These are phyloP conservation scores for Vigna unguiculata DNA, from an alignment of 306 rosid genomes.

Conservation along the genomic window DNA sequence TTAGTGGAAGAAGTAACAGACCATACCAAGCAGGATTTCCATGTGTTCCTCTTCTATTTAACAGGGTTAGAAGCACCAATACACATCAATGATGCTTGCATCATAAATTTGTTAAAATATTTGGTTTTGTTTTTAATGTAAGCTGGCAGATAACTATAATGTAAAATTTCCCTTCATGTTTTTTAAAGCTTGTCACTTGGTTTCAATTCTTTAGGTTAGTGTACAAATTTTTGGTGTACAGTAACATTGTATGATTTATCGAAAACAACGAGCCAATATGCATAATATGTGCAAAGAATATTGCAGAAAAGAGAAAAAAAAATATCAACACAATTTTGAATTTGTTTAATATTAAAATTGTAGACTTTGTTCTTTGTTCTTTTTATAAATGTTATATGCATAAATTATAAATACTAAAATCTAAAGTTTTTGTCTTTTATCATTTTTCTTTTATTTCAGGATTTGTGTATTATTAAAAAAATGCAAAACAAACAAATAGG, in stretches of 20 bases:
- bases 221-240: background rate
- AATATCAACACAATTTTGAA: background rate
- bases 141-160: no score
- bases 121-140: conserved; percentile 25
- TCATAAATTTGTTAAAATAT: conserved; percentile 21
- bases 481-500: no score
- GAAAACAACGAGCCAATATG: background rate
- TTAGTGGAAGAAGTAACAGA: conserved; percentile 55
- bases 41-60: conserved; percentile 11
- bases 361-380: no score
- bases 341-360: no score
- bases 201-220: conserved; percentile 13
- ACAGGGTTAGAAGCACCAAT: conserved; percentile 1
- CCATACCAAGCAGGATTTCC: conserved; percentile 28
- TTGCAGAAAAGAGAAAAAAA: background rate
- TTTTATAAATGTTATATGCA: no score
- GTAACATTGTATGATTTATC: background rate
- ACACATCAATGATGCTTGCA: conserved; percentile 25
- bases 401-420: no score
- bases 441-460: no score
- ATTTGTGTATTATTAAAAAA: no score
- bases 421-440: no score
- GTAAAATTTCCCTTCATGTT: background rate
- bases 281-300: background rate
- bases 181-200: conserved; percentile 11